Conservation (phyloP, 2,329 filamentous ascomycete species). For the Pyrenophora seminiperda region DNA sequence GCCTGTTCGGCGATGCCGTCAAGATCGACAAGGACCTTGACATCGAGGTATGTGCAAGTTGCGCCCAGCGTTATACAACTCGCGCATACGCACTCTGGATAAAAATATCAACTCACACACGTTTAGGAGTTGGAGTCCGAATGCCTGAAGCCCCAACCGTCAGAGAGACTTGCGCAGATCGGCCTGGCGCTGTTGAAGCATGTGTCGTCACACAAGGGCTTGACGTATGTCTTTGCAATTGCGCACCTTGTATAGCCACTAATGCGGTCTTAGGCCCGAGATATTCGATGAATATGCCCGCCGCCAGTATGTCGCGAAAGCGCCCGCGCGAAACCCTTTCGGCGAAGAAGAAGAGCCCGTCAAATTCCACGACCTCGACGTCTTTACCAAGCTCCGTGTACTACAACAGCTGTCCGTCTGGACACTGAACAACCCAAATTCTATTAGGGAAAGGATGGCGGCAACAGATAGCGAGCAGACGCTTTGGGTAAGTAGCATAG, state of each 20-base stretch:
- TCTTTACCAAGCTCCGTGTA: constrained; percentile 80
- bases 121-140: constrained; percentile 83
- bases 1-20: constrained; percentile 83
- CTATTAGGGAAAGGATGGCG: constrained; percentile 83
- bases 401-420: constrained; percentile 89
- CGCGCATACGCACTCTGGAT: constrained; percentile 16
- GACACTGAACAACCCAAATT: constrained; percentile 85
- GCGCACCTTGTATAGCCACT: constrained; percentile 11
- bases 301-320: constrained; percentile 84
- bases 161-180: constrained; percentile 76
- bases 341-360: constrained; percentile 74
- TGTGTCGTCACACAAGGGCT: constrained; percentile 88
- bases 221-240: constrained; percentile 69
- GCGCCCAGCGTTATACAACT: constrained; percentile 25
- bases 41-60: constrained; percentile 71
- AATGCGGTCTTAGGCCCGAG: constrained; percentile 64
- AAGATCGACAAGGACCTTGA: constrained; percentile 89
- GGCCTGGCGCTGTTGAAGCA: constrained; percentile 88
- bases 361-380: constrained; percentile 80
- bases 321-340: constrained; percentile 81
- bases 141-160: constrained; percentile 76
- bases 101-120: constrained; percentile 33
- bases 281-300: constrained; percentile 93
- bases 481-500: constrained; percentile 70
- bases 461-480: constrained; percentile 82